phyloP scores from a whole-genome alignment of 2,329 filamentous ascomycete species.

The Rhynchosporium agropyri region DNA sequence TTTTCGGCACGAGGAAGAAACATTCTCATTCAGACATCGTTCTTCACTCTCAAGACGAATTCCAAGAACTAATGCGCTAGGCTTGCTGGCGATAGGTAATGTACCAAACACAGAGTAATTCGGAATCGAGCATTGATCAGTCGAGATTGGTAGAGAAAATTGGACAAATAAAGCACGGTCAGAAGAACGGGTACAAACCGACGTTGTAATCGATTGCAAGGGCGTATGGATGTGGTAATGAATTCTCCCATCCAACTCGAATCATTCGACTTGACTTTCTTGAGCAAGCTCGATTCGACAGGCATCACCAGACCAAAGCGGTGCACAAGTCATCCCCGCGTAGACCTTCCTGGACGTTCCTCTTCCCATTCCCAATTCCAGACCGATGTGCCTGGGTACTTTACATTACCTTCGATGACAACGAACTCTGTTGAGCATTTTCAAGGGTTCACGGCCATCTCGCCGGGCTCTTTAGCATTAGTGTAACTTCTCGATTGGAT shows the following conservation, averaged over 20 bases:
- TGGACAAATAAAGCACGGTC: background rate
- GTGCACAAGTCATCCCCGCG: background rate
- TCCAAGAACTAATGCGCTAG: background rate
- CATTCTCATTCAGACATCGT: conserved; percentile 24
- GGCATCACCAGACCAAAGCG: background rate
- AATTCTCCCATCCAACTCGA: background rate
- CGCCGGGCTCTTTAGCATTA: too few relatives aligned
- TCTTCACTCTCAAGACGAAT: background rate
- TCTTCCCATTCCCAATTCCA: too few relatives aligned
- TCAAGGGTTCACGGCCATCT: too few relatives aligned
- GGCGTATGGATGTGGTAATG: background rate
- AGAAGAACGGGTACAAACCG: background rate
- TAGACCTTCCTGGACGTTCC: conserved; percentile 11
- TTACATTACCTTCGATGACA: too few relatives aligned
- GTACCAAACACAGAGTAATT: background rate
- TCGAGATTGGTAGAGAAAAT: background rate
- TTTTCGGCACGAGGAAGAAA: conserved; percentile 20
- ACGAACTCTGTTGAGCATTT: too few relatives aligned
- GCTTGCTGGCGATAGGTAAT: background rate
- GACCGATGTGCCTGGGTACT: too few relatives aligned
- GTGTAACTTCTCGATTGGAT: too few relatives aligned
- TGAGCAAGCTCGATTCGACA: background rate
- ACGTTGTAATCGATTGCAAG: background rate
- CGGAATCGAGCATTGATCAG: background rate
- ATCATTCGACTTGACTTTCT: background rate